Evolutionary conservation across 2,329 filamentous ascomycete species (phyloP).

Genomic region (Phialophora tarda): DNA sequence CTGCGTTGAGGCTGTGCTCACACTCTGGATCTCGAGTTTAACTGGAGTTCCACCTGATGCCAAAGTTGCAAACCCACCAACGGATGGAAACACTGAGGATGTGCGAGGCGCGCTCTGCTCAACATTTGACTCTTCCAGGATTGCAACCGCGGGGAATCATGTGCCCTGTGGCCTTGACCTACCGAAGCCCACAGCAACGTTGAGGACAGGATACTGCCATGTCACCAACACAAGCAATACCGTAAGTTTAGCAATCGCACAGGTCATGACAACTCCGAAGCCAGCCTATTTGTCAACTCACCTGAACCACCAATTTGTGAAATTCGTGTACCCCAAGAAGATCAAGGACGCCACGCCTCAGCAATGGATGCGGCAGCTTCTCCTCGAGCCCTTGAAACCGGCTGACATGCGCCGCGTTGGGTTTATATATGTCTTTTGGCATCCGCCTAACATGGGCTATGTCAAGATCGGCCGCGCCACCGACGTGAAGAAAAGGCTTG

Average conservation of each 20-base stretch:
- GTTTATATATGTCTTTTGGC: conserved; percentile 28
- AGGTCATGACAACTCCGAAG: neutral
- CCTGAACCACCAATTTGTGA: neutral
- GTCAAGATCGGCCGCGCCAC: conserved; percentile 26
- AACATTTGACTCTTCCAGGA: neutral
- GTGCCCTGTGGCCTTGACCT: neutral
- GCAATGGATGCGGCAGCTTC: conserved; percentile 19
- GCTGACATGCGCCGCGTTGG: conserved; percentile 7
- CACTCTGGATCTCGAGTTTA: neutral
- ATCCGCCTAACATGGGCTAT: conserved; percentile 23
- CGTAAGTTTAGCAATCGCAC: neutral
- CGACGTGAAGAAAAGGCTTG: conserved; percentile 18
- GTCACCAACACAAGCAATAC: neutral
- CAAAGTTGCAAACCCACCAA: neutral
- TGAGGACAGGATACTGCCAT: neutral
- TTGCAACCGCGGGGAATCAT: neutral
- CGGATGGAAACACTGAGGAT: neutral
- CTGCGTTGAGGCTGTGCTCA: neutral
- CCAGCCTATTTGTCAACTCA: neutral
- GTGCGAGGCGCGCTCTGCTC: neutral
- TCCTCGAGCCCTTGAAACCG: conserved; percentile 6
- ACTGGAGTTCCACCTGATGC: neutral
- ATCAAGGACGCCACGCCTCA: neutral
- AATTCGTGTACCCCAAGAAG: neutral
- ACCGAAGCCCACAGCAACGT: neutral